Conservation (phyloP, 345 rosid species). For the Cardiospermum halicacabum region DNA sequence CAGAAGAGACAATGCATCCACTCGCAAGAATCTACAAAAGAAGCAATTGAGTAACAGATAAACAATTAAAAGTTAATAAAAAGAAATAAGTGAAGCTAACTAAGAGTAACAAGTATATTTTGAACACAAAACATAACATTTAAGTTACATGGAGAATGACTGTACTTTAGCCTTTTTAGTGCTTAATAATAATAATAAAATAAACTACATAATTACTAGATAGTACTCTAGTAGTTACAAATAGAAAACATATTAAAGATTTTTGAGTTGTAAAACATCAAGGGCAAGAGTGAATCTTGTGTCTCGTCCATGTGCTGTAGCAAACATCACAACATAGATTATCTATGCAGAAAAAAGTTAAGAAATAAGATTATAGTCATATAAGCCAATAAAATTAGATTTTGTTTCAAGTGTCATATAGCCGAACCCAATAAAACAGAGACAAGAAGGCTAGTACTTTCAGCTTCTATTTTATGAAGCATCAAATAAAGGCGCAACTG, state of each 20-base stretch:
- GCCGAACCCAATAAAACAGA: no score
- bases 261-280: neutral
- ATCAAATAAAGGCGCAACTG: neutral
- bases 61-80: neutral
- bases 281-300: no score
- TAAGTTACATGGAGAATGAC: neutral
- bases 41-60: constrained; percentile 3
- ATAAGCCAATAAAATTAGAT: no score
- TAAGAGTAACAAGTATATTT: neutral
- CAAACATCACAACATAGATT: no score
- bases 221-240: neutral
- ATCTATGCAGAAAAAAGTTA: no score
- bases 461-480: neutral
- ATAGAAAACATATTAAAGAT: neutral
- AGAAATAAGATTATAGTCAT: no score
- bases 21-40: constrained; percentile 60
- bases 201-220: neutral
- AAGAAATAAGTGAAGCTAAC: neutral
- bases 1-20: constrained; percentile 76
- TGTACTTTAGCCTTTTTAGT: no score
- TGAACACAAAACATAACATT: neutral
- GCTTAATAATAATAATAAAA: no score
- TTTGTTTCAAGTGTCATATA: no score
- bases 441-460: no score
- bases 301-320: no score